Percentiles rank a stretch among this genome's conserved stretches.
phyloP scores from a whole-genome alignment of 305 asterid genomes.

The Fraxinus albicans region DNA sequence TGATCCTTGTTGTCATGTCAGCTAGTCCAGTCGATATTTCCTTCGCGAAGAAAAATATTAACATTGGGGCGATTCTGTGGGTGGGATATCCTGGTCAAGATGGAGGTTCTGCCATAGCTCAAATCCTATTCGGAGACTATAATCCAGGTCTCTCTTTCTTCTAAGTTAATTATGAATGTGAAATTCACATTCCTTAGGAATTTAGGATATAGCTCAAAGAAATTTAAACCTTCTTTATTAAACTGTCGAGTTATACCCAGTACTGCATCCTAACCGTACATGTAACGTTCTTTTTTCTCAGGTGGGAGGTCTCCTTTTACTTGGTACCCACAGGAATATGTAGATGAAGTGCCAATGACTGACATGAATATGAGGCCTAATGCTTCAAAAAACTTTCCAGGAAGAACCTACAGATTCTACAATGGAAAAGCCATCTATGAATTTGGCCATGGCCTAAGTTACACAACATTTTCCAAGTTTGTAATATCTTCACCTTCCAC shows the following conservation, averaged over 20 bases:
- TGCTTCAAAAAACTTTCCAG: slow-evolving; percentile 31
- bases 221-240: not conserved
- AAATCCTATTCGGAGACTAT: slow-evolving; percentile 38
- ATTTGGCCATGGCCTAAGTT: slow-evolving; percentile 44
- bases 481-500: slow-evolving; percentile 3
- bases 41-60: slow-evolving; percentile 27
- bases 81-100: slow-evolving; percentile 48
- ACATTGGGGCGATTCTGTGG: slow-evolving; percentile 36
- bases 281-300: not conserved
- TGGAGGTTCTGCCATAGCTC: slow-evolving; percentile 45
- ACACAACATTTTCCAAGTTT: slow-evolving; percentile 32
- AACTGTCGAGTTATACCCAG: not conserved
- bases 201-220: not conserved
- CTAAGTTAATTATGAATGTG: not conserved
- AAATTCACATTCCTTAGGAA: not conserved
- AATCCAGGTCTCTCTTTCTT: slow-evolving; percentile 31
- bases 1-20: slow-evolving; percentile 33
- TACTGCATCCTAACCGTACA: not conserved
- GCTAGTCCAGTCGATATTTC: slow-evolving; percentile 41
- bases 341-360: slow-evolving; percentile 34
- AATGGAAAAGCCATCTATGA: slow-evolving; percentile 30
- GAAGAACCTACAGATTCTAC: slow-evolving; percentile 44
- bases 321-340: slow-evolving; percentile 33
- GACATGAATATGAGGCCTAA: slow-evolving; percentile 33
- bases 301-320: slow-evolving; percentile 44